Percentiles rank a stretch among this genome's conserved stretches.
Evolutionary conservation across 306 rosid genomes (phyloP).

Genomic region (Vigna unguiculata): DNA sequence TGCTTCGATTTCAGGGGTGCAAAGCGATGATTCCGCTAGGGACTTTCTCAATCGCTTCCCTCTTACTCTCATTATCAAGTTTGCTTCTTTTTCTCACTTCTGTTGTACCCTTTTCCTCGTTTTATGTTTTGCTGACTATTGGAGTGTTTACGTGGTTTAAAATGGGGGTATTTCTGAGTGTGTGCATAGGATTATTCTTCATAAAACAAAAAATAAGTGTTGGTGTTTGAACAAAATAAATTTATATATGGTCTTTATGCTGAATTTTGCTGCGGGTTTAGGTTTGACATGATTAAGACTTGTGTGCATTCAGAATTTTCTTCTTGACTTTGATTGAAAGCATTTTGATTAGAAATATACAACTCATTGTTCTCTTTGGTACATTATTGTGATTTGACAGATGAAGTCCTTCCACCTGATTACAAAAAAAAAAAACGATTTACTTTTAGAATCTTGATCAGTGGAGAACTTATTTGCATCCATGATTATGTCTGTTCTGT

Average conservation of each 20-base stretch:
- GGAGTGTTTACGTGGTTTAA: slow-evolving; percentile 2
- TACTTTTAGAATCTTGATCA: slow-evolving; percentile 2
- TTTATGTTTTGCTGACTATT: not conserved
- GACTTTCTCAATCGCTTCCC: slow-evolving; percentile 81
- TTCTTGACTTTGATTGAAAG: slow-evolving; percentile 25
- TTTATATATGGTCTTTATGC: not conserved
- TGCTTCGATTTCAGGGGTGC: slow-evolving; percentile 64
- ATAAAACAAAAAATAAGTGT: not conserved
- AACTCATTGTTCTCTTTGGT: slow-evolving; percentile 1
- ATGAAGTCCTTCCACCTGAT: not conserved
- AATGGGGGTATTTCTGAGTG: not conserved
- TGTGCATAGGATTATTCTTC: not conserved
- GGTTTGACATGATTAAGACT: not conserved
- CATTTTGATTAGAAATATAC: slow-evolving; percentile 8
- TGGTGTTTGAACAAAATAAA: not conserved
- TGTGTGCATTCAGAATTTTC: slow-evolving; percentile 9
- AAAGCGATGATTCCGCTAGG: slow-evolving; percentile 67
- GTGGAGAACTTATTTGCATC: slow-evolving; percentile 21
- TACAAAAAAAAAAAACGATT: not conserved
- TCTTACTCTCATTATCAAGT: slow-evolving; percentile 76
- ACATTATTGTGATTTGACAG: not conserved
- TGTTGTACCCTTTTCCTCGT: not conserved
- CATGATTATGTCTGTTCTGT: not conserved
- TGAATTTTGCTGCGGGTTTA: not conserved
- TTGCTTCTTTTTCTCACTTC: not conserved